Base-by-base conservation (phyloP, 495 filamentous ascomycete genomes). In the Lasiosphaeriaceae sp. region DNA sequence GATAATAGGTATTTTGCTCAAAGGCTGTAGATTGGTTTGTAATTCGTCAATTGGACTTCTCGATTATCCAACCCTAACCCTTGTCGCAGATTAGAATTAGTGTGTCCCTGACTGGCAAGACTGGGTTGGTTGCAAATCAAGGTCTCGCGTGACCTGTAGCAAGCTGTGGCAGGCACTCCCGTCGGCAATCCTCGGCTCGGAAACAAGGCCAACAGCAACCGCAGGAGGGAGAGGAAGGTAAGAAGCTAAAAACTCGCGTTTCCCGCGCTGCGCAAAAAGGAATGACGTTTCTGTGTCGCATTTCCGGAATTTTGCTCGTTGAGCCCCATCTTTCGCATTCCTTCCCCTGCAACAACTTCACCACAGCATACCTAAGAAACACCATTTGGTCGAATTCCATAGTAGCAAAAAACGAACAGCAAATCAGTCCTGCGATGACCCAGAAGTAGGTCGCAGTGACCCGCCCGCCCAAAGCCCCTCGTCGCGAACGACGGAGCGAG, bases 121-220 rank as follows among this genome's bases (percentile, higher is more conserved):
- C n/a, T n/a, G n/a, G n/a, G n/a, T n/a, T n/a, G n/a, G n/a, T n/a
- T n/a, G n/a, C n/a, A n/a, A n/a, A n/a, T n/a, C n/a, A n/a, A n/a
- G n/a, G n/a, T n/a, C 26, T 31, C 26, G 26, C 26, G 26, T 9
- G 26, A 31, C 26, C 9, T 31, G 26, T n/a, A n/a, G n/a, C n/a
- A n/a, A n/a, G n/a, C n/a, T n/a, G n/a, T 45, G 44, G n/a, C 49
- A 20, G 44, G 54, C 44, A 46, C 21, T 22, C 37, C 12, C 39
- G 26, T 72, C 70, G 70, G 70, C 60, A 72, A 73, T 70, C 65
- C 66, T 71, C 70, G 70, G 68, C 70, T 66, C 54, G 43, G 55
- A 57, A 16, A 21, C 11, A 37, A 11, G 24, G 16, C 14, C 8
- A 5, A n/a, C 11, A 19, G 17, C n/a, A 26, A 29, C 9, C n/a